Conservation (phyloP, 805 yeast species). For the Hanseniaspora osmophila region DNA sequence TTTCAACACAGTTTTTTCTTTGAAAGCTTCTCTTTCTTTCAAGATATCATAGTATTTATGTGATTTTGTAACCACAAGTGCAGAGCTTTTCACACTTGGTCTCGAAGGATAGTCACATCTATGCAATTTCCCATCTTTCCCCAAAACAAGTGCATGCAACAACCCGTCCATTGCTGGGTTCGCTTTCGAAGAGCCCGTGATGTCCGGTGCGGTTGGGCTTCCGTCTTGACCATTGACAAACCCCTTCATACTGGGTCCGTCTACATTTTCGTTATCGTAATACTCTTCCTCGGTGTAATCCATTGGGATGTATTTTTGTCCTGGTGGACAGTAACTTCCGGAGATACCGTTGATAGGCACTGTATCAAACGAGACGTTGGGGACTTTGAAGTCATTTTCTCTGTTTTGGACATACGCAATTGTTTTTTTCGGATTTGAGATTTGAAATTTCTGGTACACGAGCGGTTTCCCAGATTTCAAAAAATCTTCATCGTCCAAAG, state of each 20-base stretch:
- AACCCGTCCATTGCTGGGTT: not conserved
- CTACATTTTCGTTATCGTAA: slow-evolving; percentile 17
- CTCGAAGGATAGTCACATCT: slow-evolving; percentile 24
- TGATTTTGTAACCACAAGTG: slow-evolving; percentile 17
- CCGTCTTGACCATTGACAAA: no score
- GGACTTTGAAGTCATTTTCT: not conserved
- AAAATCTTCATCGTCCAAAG: no score
- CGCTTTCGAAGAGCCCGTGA: not conserved
- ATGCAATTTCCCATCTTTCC: slow-evolving; percentile 20
- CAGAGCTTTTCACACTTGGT: slow-evolving; percentile 19
- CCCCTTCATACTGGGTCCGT: no score
- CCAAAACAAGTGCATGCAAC: not conserved
- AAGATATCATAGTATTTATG: slow-evolving; percentile 12
- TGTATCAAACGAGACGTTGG: slow-evolving; percentile 22
- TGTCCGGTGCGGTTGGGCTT: no score
- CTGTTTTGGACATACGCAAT: not conserved
- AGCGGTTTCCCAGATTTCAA: not conserved
- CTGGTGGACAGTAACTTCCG: slow-evolving; percentile 9
- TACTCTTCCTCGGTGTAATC: slow-evolving; percentile 22
- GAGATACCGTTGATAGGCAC: slow-evolving; percentile 18
- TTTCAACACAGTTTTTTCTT: not conserved
- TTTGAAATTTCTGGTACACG: not conserved
- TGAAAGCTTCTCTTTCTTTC: slow-evolving; percentile 9
- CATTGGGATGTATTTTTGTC: slow-evolving; percentile 17
- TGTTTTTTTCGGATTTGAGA: not conserved